Conservation (phyloP, 208 protist genomes). For the Vickermania spadyakhi region DNA sequence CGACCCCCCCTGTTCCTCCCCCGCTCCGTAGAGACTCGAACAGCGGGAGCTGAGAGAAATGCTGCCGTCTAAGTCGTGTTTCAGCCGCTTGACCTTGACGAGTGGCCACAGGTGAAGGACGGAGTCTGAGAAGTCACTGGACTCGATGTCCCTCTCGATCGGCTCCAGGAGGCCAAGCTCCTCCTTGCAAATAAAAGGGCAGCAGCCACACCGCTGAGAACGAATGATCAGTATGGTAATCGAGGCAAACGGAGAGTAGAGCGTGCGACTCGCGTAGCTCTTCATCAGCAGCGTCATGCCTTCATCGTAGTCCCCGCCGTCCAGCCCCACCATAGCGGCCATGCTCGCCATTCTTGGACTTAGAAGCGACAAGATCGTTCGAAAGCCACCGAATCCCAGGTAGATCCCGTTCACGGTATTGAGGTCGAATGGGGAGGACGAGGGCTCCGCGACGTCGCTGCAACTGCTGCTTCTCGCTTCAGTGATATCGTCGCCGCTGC, state of each 20-base stretch:
- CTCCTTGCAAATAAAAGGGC: conserved; percentile 14
- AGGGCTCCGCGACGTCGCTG: no score
- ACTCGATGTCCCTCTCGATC: conserved; percentile 14
- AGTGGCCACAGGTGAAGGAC: conserved; percentile 50
- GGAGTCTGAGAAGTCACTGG: conserved; percentile 17
- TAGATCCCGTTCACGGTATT: background rate
- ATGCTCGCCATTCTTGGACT: background rate
- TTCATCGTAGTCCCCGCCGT: conserved; percentile 22
- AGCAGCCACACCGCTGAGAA: conserved; percentile 25
- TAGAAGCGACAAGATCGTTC: background rate
- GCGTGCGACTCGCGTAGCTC: conserved; percentile 41
- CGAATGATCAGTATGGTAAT: conserved; percentile 33
- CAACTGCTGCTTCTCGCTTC: no score
- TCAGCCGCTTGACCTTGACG: conserved; percentile 33
- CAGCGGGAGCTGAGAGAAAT: conserved; percentile 20
- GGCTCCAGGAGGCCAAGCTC: conserved; percentile 20
- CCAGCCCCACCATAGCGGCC: conserved; percentile 19
- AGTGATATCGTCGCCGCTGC: background rate
- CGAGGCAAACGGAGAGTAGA: conserved; percentile 46
- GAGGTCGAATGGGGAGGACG: no score
- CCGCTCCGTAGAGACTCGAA: conserved; percentile 17
- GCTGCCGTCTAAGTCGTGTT: conserved; percentile 21
- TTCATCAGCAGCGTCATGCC: conserved; percentile 23
- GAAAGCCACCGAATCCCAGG: background rate
- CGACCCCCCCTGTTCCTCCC: conserved; percentile 22